These are phyloP conservation scores for Rubia occidens DNA, from an alignment of 305 asterid genomes.

Conservation along the genomic window DNA sequence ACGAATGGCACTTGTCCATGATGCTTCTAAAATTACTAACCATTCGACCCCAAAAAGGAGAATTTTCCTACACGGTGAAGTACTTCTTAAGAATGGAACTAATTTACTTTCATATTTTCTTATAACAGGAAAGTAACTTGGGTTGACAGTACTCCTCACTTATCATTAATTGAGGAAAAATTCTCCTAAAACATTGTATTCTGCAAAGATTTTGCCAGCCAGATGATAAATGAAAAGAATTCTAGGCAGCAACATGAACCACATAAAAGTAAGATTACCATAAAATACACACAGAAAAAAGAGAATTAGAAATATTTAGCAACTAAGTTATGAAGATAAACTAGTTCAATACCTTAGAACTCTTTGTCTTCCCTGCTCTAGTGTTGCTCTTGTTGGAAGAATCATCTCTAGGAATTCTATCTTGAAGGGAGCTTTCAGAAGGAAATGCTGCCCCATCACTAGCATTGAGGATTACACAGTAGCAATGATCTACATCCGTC, in stretches of 20 bases:
- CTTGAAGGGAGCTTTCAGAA: constrained; percentile 31
- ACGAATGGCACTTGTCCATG: not conserved
- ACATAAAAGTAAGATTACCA: not conserved
- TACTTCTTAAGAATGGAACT: not conserved
- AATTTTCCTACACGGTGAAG: not conserved
- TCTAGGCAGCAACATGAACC: not conserved
- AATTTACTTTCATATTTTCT: not conserved
- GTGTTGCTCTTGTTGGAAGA: constrained; percentile 38
- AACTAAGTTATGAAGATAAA: constrained; percentile 5
- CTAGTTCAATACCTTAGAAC: constrained; percentile 48
- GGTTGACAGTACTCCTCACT: not conserved
- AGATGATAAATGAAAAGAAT: not conserved
- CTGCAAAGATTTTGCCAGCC: not conserved
- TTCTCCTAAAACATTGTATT: not conserved
- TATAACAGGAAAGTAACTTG: not conserved
- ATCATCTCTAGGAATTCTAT: constrained; percentile 27
- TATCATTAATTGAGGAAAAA: not conserved
- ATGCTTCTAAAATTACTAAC: not conserved
- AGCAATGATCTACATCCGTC: constrained; percentile 93
- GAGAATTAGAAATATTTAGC: not conserved
- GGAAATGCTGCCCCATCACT: constrained; percentile 87
- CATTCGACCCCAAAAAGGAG: not conserved
- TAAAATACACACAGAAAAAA: not conserved
- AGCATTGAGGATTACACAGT: constrained; percentile 86
- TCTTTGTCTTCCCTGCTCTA: constrained; percentile 42